phyloP scores from a whole-genome alignment of 208 protist species.

The Leptomonas pyrrhocoris region DNA sequence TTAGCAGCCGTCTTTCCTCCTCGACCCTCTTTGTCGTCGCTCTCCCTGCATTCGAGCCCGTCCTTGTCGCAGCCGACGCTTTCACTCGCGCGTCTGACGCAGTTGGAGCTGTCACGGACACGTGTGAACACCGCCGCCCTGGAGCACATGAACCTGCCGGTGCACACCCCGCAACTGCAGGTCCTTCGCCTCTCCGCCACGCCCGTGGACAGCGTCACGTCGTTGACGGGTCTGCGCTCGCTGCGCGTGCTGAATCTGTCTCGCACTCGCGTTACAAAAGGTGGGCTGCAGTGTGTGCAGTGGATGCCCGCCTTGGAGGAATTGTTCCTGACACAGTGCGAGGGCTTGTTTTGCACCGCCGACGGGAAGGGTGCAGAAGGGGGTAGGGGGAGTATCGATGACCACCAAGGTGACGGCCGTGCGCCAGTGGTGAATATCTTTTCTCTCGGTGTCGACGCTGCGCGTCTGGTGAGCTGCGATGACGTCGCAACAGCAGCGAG shows the following conservation, averaged over 20 bases:
- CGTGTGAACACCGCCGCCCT: constrained; percentile 2
- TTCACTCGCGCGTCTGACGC: not conserved
- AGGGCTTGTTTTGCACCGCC: not conserved
- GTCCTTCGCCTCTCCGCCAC: constrained; percentile 11
- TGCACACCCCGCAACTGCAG: constrained; percentile 11
- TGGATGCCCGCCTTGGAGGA: constrained; percentile 19
- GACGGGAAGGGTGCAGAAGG: not conserved
- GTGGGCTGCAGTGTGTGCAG: constrained; percentile 8
- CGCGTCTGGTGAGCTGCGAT: not conserved
- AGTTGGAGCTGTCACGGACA: constrained; percentile 9
- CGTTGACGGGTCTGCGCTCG: not conserved
- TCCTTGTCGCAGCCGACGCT: not conserved
- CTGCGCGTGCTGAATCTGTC: constrained; percentile 10
- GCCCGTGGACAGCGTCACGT: constrained; percentile 5
- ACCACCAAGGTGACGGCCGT: too few relatives aligned
- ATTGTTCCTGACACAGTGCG: constrained; percentile 10
- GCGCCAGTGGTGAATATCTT: not conserved
- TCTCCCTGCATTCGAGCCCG: too few relatives aligned
- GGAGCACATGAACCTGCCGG: not conserved
- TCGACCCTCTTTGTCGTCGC: not conserved
- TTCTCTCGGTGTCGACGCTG: not conserved
- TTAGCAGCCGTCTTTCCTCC: constrained; percentile 3
- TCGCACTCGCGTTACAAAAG: not conserved
- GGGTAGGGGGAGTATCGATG: too few relatives aligned
- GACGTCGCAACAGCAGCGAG: not conserved